Base-by-base conservation (phyloP, 768 basidiomycete genomes). In the Lentinula aciculospora region DNA sequence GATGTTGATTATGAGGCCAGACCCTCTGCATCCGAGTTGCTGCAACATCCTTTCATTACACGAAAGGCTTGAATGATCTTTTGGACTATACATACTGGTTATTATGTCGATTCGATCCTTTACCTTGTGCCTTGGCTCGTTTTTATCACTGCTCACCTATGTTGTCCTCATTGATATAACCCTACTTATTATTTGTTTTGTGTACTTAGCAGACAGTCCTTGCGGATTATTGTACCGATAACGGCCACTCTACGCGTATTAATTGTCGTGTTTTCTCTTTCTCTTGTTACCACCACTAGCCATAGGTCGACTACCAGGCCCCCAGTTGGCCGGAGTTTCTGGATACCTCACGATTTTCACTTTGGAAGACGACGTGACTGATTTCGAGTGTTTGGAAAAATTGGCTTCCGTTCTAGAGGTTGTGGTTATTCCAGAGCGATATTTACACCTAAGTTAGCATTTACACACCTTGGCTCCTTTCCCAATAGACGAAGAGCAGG, bases 251-350 rank as follows among this genome's bases (percentile, higher is more conserved):
- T 28, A 39, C 53, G 17, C 21, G 23, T 27, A 37, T 23, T 53
- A 53, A 53, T 25, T 50, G 19, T 50, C 49, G 32, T 63, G 29
- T 59, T 45, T 28, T 59, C 54, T 60, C 58, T 62, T 65, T 44
- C 58, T 58, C 59, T 50, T 60, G 50, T 58, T 66, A n/a, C 72
- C 71, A 25, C 69, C 68, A 21, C 65, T 72, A 10, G 66, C 58
- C 23, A 60, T 62, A 3, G 89, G 88, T 65, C 79, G 87, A 54
- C 80, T 78, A 15, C 82, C 89, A 0, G 96, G 97, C 0, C 96
- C 96, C 97, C 97, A 99, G 68, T 97, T 79, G n/a, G 84, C 79
- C 4, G 96, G 97, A 66, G 97, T 98, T 60, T 84, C 82, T 69
- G 96, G 94, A 71, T 95, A 97, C 37, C 93, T 79, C 1, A 95